Evolutionary conservation across 1,284 basidiomycete species (phyloP).

Genomic region (Moesziomyces aphidis): DNA sequence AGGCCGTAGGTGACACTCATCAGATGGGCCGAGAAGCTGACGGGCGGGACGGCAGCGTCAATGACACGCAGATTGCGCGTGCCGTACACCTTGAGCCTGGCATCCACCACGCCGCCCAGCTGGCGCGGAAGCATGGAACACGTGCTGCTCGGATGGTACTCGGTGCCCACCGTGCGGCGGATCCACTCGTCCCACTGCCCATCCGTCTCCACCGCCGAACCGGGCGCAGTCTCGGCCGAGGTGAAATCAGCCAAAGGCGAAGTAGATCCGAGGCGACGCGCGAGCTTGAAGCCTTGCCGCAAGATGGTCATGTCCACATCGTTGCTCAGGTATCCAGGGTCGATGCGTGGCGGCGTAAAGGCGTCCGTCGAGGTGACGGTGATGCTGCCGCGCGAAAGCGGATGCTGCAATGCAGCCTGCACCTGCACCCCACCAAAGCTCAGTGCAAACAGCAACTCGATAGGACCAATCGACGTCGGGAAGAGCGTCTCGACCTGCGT

Average conservation of each 20-base stretch:
- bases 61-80: constrained; percentile 55
- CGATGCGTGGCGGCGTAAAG: constrained; percentile 74
- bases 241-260: constrained; percentile 36
- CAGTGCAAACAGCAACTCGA: constrained; percentile 56
- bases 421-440: constrained; percentile 67
- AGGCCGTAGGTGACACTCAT: constrained; percentile 75
- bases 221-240: constrained; percentile 35
- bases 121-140: constrained; percentile 57
- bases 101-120: constrained; percentile 60
- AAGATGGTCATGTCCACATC: constrained; percentile 72
- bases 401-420: constrained; percentile 78
- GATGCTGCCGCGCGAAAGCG: constrained; percentile 71
- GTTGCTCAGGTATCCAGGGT: constrained; percentile 73
- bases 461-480: constrained; percentile 36
- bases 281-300: constrained; percentile 74
- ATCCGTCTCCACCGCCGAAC: constrained; percentile 66
- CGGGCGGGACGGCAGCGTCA: constrained; percentile 61
- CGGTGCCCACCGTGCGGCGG: constrained; percentile 64
- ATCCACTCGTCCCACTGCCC: constrained; percentile 72
- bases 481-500: constrained; percentile 71
- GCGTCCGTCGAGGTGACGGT: constrained; percentile 73
- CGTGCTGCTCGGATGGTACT: constrained; percentile 72
- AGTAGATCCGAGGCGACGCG: constrained; percentile 69
- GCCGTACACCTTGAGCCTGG: constrained; percentile 56
- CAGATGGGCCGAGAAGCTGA: constrained; percentile 69